Base-by-base conservation (phyloP, 169 alveolate species). In the Cryptosporidium xiaoi region DNA sequence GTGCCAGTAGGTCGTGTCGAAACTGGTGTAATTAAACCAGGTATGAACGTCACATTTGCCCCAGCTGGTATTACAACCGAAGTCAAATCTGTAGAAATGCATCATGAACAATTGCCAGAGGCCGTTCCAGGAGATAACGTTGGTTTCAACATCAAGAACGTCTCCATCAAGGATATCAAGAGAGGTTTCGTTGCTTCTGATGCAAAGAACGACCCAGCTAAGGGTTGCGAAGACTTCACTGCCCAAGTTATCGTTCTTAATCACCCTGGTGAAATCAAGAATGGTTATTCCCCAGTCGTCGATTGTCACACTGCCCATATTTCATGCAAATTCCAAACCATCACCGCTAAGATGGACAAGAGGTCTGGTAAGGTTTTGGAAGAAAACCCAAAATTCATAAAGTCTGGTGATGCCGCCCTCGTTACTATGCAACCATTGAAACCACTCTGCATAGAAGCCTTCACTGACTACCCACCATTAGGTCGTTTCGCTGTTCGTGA, bases 1-100 rank as follows among this genome's bases (percentile, higher is more conserved):
- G 99, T 98, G 90, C 99, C 99, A 65, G 99, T 96, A 67, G 99
- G 99, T 60, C 95, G 99, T 90, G 99, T 98, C 24, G 99, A 98
- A 93, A 96, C 99, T 69, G 99, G 99, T 83, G 83, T 96, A 69
- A 94, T 98, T 90, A 97, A 95, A 92, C 97, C 97, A 69, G 97
- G 97, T 82, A 94, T 93, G 97, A 93, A 91, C 82, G 95, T 94
- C 31, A 95, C 97, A 77, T 96, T 98, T 83, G 99, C 99, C 77
- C 99, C 99, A 66, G 93, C 93, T 51, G 97, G 97, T 84, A 91
- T 97, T 90, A 95, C 98, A 83, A 96, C 99, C 82, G 99, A 97
- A 95, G 97, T 97, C 92, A 97, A 95, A 85, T 95, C 99, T 51
- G 99, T 98, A 65, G 99, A 97, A 95, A 97, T 98, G 99, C 99